Evolutionary conservation across 441 rosid species (phyloP).

Genomic region (Gossypium davidsonii): DNA sequence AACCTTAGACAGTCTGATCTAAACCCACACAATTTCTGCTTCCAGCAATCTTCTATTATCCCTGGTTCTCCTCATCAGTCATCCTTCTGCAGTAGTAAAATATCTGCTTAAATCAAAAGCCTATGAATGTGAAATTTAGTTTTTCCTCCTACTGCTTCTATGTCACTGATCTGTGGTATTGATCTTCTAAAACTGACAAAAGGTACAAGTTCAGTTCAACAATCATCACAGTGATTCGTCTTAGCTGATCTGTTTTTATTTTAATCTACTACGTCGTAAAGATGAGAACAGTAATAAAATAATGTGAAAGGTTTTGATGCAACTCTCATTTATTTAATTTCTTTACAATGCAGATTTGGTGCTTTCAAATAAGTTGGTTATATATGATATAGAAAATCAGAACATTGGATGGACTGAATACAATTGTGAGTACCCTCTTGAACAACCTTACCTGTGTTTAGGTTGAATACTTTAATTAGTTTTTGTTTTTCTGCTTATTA

Average conservation of each 20-base stretch:
- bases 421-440: conserved; percentile 57
- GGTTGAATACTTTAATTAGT: not conserved
- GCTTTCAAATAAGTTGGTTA: conserved; percentile 64
- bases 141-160: not conserved
- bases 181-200: not conserved
- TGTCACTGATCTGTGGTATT: not conserved
- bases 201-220: not conserved
- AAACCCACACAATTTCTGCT: not conserved
- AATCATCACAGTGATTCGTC: not conserved
- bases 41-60: not conserved
- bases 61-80: not conserved
- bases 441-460: not conserved
- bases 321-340: not conserved
- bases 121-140: not conserved
- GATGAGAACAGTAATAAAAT: not conserved
- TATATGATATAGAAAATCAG: conserved; percentile 69
- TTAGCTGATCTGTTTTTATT: not conserved
- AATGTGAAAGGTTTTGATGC: not conserved
- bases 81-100: not conserved
- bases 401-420: conserved; percentile 84
- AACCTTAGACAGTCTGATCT: not conserved
- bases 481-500: not conserved
- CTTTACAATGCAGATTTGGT: conserved; percentile 61
- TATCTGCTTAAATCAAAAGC: not conserved
- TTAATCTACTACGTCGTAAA: not conserved